Conservation (phyloP, 257 asterid genomes). For the Vinca minor region DNA sequence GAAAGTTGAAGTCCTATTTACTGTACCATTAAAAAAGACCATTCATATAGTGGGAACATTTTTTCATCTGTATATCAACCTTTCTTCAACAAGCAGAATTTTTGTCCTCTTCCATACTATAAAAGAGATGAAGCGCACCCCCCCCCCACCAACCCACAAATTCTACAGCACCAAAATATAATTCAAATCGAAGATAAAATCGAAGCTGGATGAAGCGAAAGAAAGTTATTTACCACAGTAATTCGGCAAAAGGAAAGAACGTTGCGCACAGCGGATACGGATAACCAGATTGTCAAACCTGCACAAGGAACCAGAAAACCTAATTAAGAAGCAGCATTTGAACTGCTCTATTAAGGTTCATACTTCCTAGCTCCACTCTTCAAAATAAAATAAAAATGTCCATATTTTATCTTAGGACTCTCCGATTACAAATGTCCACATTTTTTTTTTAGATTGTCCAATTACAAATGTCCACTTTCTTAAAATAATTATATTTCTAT, state of each 20-base stretch:
- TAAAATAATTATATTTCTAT: too few relatives aligned
- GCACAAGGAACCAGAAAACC: not conserved
- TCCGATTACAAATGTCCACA: too few relatives aligned
- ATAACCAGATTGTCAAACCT: conserved; percentile 10
- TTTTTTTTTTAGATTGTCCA: too few relatives aligned
- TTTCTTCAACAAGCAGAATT: not conserved
- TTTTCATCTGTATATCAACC: not conserved
- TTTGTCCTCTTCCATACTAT: too few relatives aligned
- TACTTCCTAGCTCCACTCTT: too few relatives aligned
- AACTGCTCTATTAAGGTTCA: not conserved
- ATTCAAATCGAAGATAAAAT: not conserved
- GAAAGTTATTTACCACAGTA: too few relatives aligned
- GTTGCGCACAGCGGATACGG: not conserved
- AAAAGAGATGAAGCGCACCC: too few relatives aligned
- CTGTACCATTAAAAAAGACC: not conserved
- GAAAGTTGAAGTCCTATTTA: not conserved
- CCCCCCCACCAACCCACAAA: too few relatives aligned
- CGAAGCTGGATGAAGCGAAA: not conserved
- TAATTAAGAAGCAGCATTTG: not conserved
- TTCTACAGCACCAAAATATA: too few relatives aligned
- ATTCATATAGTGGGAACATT: not conserved
- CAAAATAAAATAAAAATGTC: too few relatives aligned
- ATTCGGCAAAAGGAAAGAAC: not conserved
- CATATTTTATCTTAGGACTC: too few relatives aligned
- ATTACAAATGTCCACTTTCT: too few relatives aligned